Percentiles rank a stretch among this genome's conserved stretches.
These are phyloP conservation scores for Coccinonectria pachysandricola DNA, from an alignment of 2,329 filamentous ascomycete species.

Conservation along the genomic window DNA sequence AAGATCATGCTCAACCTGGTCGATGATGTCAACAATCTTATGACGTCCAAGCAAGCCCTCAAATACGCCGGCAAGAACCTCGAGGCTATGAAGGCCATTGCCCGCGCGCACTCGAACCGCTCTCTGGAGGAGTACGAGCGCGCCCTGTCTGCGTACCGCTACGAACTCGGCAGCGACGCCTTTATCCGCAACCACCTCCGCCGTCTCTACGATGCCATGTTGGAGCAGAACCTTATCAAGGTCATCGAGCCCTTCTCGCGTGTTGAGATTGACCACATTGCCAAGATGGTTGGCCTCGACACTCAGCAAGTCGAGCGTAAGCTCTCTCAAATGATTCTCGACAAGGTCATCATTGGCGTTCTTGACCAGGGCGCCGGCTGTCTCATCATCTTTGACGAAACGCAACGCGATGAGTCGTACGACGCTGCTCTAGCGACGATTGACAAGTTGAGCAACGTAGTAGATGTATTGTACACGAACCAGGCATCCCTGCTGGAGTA, in stretches of 20 bases:
- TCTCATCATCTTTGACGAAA: constrained; percentile 94
- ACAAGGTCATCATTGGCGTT: constrained; percentile 97
- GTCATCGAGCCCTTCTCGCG: constrained; percentile 98
- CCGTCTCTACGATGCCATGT: constrained; percentile 92
- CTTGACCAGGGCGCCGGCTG: constrained; percentile 96
- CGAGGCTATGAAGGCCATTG: constrained; percentile 98
- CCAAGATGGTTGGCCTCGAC: constrained; percentile 94
- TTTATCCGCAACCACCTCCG: constrained; percentile 97
- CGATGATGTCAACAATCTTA: constrained; percentile 90
- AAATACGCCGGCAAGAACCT: constrained; percentile 93
- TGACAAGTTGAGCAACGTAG: constrained; percentile 92
- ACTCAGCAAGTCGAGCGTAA: constrained; percentile 96
- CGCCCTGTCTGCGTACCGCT: constrained; percentile 79
- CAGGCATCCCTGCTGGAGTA: constrained; percentile 93
- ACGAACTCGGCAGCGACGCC: constrained; percentile 84
- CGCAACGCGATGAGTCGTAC: constrained; percentile 83
- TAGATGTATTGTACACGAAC: constrained; percentile 95
- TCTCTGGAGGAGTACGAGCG: constrained; percentile 96
- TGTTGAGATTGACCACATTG: constrained; percentile 93
- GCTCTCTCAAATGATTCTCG: constrained; percentile 97
- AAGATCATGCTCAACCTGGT: constrained; percentile 98
- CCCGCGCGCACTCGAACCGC: constrained; percentile 87
- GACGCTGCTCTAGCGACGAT: constrained; percentile 91
- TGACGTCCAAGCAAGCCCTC: constrained; percentile 91
- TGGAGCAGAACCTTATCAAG: constrained; percentile 99